phyloP scores from a whole-genome alignment of 2,329 filamentous ascomycete species.

The Colletotrichum tamarilloi region DNA sequence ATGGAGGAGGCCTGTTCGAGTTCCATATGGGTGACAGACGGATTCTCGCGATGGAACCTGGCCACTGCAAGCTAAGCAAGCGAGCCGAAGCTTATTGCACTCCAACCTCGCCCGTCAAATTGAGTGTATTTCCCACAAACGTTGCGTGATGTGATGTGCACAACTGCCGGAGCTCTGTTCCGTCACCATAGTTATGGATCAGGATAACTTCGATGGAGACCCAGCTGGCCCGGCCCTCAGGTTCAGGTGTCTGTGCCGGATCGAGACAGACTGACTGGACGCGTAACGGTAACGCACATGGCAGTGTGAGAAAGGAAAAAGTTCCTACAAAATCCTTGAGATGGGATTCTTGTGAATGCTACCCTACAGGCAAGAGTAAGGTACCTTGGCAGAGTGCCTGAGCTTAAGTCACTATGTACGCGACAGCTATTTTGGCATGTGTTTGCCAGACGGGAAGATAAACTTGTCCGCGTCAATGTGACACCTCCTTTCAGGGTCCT shows the following conservation, averaged over 20 bases:
- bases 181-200: not conserved
- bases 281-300: not conserved
- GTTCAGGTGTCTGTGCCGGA: not conserved
- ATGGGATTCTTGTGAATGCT: not conserved
- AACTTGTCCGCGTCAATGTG: not conserved
- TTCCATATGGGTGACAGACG: not conserved
- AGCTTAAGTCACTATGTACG: not conserved
- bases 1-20: not conserved
- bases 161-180: not conserved
- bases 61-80: not conserved
- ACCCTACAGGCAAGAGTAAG: not conserved
- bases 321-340: not conserved
- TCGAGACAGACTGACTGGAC: not conserved
- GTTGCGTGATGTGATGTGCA: not conserved
- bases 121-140: not conserved
- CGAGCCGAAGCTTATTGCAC: not conserved
- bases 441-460: conserved; percentile 36
- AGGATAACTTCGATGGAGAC: not conserved
- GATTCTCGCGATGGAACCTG: not conserved
- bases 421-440: not conserved
- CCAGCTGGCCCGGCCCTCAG: not conserved
- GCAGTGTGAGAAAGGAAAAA: not conserved
- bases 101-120: not conserved
- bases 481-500: conserved; percentile 41
- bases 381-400: not conserved